phyloP scores from a whole-genome alignment of 2,329 filamentous ascomycete genomes.

The Colletotrichum endophyticum region DNA sequence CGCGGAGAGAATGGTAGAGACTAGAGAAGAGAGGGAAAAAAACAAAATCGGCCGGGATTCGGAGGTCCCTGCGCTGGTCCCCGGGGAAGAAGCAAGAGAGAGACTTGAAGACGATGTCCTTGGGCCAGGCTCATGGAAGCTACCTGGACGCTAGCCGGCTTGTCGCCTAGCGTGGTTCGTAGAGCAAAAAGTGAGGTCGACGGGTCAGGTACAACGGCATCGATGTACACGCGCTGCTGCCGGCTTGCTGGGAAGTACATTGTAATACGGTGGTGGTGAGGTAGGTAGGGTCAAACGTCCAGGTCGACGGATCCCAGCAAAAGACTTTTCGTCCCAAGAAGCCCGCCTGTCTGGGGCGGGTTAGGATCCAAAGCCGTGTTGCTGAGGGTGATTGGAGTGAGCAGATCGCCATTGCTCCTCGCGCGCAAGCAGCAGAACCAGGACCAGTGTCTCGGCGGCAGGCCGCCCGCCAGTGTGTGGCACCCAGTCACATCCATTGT shows the following conservation, averaged over 20 bases:
- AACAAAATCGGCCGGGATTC: conserved; percentile 17
- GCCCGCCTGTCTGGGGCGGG: conserved; percentile 2
- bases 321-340: conserved; percentile 8
- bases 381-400: not conserved
- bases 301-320: conserved; percentile 2
- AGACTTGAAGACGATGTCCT: conserved; percentile 12
- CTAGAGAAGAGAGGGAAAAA: not conserved
- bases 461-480: not conserved
- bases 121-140: conserved; percentile 19
- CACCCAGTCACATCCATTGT: not conserved
- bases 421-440: not conserved
- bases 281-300: not conserved
- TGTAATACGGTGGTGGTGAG: not conserved
- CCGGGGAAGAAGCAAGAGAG: not conserved
- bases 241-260: not conserved
- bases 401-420: not conserved
- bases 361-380: not conserved
- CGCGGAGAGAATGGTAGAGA: not conserved
- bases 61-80: conserved; percentile 12
- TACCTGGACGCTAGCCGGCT: conserved; percentile 7
- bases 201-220: not conserved
- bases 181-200: not conserved
- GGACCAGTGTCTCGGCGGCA: not conserved
- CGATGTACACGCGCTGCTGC: not conserved
- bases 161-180: conserved; percentile 14